Evolutionary conservation across 2,329 filamentous ascomycete species (phyloP), one percentile per base, ranked within the genome.

Genomic region (Zasmidium citrigriseum): DNA sequence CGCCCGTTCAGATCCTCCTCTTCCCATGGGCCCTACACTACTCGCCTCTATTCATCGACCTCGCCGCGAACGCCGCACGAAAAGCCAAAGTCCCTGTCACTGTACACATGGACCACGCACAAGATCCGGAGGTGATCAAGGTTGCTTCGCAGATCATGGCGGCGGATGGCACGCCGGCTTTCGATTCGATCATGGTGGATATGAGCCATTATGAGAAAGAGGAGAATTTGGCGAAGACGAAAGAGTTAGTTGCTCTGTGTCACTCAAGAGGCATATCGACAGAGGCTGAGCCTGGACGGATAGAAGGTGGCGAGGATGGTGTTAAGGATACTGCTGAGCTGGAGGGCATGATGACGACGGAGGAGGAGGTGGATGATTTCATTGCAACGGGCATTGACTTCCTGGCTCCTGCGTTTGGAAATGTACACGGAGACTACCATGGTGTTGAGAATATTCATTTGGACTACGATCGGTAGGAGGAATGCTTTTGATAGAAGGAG

Each of bases 161-260:
- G 23, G 73, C 74, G 4, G 69, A 72, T 21, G 69, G 69, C 4
- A 70, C 69, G 14, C 69, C 82, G 3, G 75, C 76, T 2, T 90
- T 90, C 65, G 88, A 90, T 73, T 84, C 82, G 62, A 89, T 91
- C 70, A 90, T 91, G 88, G 84, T 90, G 0, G 89, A 91, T 73
- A 91, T 91, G 87, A 85, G 81, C 58, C 88, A 90, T 70, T 85
- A 88, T 68, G 86, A 89, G 64, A 86, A 86, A 65, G 86, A 82
- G 54, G 87, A 90, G 75, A 91, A 91, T 68, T 76, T 91, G 38
- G 76, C 80, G 2, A 80, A 83, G 68, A 90, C 87, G 20, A 78
- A 78, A 52, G 84, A 89, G 64, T 75, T 90, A 52, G 85, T 86
- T 5, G 75, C 74, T 21, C 85, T 87, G 69, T 89, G 87, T 69